Evolutionary conservation across 2,329 filamentous ascomycete genomes (phyloP), one percentile per base, ranked within the genome.

Genomic region (Samsoniella hepiali): DNA sequence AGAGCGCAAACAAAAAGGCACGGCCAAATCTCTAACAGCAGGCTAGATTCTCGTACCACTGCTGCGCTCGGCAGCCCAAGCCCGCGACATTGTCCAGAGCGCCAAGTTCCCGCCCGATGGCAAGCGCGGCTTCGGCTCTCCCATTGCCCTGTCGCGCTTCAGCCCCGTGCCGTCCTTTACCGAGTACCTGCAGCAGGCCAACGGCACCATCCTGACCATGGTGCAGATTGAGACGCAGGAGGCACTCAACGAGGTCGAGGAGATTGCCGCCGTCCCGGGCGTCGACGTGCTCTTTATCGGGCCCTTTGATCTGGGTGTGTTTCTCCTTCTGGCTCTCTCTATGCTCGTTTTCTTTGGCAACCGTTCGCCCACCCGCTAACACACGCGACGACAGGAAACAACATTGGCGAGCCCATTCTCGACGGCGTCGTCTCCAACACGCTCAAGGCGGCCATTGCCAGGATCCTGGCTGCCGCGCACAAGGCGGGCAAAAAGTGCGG

Each of bases 151-250:
- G 2, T 74, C 74, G 49, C 75, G 77, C 40, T 80, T 82, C 68
- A 75, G 71, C 29, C 78, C 79, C 58, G 75, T 76, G 17, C 74
- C 80, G 10, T 77, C 72, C 6, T 78, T 79, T 27, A 78, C 78
- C 3, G 77, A 82, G 60, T 84, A 84, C 64, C 77, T 83, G 67
- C 75, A 79, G 65, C 75, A 79, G 47, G 81, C 81, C 51, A 83
- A 84, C 65, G 75, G 82, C 60, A 68, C 73, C 36, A 77, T 89
- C 29, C 71, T 89, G 64, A 88, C 84, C 17, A 87, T 88, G 75
- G 84, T 89, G 11, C 87, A 89, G 72, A 89, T 90, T 59, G 87
- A 90, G 75, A 89, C 87, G 0, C 77, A 78, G 65, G 86, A 88
- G 71, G 86, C 86, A 0, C 75, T 89, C 15, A 81, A 85, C 1